These are phyloP conservation scores for baker's yeast (Saccharomyces cerevisiae) DNA, from an alignment of 805 yeast species.

Conservation along the genomic window DNA sequence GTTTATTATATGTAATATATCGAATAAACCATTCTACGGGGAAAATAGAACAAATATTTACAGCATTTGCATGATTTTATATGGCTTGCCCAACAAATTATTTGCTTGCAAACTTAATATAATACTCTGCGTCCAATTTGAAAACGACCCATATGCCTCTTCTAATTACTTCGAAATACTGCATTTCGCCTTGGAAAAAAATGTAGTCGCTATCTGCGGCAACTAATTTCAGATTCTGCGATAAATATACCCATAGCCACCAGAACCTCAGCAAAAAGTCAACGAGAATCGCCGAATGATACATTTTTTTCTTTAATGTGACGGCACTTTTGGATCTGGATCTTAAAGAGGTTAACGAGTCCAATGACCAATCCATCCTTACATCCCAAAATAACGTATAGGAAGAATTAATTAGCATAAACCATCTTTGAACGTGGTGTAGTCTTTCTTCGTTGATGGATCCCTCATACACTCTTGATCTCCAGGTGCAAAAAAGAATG, in stretches of 20 bases:
- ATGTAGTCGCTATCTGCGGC: constrained; percentile 46
- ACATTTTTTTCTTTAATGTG: constrained; percentile 29
- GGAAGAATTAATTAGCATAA: constrained; percentile 55
- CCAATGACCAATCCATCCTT: constrained; percentile 78
- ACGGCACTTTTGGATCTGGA: constrained; percentile 6
- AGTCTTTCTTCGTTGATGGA: background rate
- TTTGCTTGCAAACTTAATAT: constrained; percentile 2
- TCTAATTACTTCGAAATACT: constrained; percentile 67
- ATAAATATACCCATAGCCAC: constrained; percentile 57
- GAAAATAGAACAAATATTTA: background rate
- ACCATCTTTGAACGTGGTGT: constrained; percentile 26
- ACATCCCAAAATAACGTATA: constrained; percentile 89
- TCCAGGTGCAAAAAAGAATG: constrained; percentile 35
- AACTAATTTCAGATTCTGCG: constrained; percentile 8
- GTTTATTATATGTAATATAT: background rate
- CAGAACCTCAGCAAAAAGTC: constrained; percentile 66
- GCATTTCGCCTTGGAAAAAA: constrained; percentile 46
- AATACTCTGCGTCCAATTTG: constrained; percentile 72
- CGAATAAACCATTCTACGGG: background rate
- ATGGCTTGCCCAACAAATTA: background rate
- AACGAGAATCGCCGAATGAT: constrained; percentile 46
- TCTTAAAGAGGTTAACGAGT: constrained; percentile 34
- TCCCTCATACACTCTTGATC: constrained; percentile 10
- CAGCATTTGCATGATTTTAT: background rate
- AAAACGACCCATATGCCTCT: constrained; percentile 87